A percentile compares a stretch with the other conserved stretches of the same genome.
These are phyloP conservation scores for Rhododendron vialii DNA, from an alignment of 148 eudicot genomes.

Conservation along the genomic window DNA sequence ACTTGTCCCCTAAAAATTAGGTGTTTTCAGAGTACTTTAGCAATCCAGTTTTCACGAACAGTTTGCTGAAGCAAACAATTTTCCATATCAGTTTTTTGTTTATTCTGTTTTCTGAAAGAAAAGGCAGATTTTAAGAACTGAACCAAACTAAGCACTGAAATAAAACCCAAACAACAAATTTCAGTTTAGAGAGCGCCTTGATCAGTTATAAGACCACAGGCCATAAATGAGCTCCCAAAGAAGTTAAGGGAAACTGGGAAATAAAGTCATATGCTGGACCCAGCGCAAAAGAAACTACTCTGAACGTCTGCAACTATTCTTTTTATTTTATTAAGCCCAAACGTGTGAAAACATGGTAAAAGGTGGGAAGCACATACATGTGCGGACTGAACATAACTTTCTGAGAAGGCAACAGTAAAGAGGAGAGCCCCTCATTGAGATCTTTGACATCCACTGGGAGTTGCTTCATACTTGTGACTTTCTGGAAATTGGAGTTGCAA, in stretches of 20 bases:
- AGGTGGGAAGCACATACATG: conserved; percentile 42
- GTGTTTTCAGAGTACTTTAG: background rate
- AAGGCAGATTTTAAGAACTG: background rate
- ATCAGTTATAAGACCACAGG: background rate
- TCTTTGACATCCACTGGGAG: conserved; percentile 82
- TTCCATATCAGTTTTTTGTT: background rate
- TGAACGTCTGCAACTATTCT: background rate
- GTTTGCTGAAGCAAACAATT: background rate
- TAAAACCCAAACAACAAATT: background rate
- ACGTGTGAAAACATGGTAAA: background rate
- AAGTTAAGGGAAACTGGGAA: background rate
- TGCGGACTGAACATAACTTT: conserved; percentile 69
- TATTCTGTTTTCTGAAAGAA: background rate
- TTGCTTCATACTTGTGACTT: conserved; percentile 45
- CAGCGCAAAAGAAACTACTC: background rate
- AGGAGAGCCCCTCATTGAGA: conserved; percentile 72
- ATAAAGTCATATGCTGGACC: background rate
- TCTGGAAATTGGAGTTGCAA: conserved; percentile 43
- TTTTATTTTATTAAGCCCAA: background rate
- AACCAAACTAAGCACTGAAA: background rate
- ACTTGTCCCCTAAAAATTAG: background rate
- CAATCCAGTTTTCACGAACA: background rate
- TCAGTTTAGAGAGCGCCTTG: background rate
- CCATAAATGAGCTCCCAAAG: conserved; percentile 7
- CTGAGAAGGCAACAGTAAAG: conserved; percentile 83